Evolutionary conservation across 768 basidiomycete genomes (phyloP), one percentile per base, ranked within the genome.

Genomic region (Pulveroboletus sp.): DNA sequence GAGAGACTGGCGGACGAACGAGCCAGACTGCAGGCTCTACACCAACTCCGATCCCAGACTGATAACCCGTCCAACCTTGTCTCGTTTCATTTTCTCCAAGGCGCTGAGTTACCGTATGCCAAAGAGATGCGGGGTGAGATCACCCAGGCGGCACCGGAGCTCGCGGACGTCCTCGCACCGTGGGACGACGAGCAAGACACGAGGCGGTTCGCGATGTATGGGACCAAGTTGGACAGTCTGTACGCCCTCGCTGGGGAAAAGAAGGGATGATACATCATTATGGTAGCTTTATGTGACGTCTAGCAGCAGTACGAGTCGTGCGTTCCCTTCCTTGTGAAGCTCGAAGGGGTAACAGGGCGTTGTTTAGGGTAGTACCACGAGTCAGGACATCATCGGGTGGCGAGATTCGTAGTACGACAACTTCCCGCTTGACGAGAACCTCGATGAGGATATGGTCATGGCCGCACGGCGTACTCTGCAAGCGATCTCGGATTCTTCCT

Each of bases 1-100:
- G 68, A 50, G 0, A 62, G 71, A 4, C 65, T 77, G 9, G 59
- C 17, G 5, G 76, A 70, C 34, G 77, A 79, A 55, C 57, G 42
- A 4, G 62, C 65, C 16, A 63, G 75, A 5, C 58, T 78, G 19
- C 44, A 54, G 0, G 43, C 43, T 1, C 58, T 72, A 10, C 56
- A 55, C 27, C 34, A n/a, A 11, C 51, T 55, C 16, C 54, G 62
- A 1, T 49, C 63, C 7, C 26, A 47, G 23, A 62, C 56, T 1
- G 54, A 64, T 7, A 62, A 57, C 38, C 67, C 62, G 16, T 66
- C 65, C 2, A 20, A 61, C 39, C 54, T 67, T 11, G 34, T 62
- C 24, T 63, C 55, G 3, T 64, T 64, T 34, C 67, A 67, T 20
- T 58, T 62, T 36, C 56, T 67, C 1, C 48, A 43, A 1, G 49